Percentiles rank a stretch among this genome's conserved stretches.
Conservation (phyloP, 2,329 filamentous ascomycete genomes). For the Aspergillus japonicus region DNA sequence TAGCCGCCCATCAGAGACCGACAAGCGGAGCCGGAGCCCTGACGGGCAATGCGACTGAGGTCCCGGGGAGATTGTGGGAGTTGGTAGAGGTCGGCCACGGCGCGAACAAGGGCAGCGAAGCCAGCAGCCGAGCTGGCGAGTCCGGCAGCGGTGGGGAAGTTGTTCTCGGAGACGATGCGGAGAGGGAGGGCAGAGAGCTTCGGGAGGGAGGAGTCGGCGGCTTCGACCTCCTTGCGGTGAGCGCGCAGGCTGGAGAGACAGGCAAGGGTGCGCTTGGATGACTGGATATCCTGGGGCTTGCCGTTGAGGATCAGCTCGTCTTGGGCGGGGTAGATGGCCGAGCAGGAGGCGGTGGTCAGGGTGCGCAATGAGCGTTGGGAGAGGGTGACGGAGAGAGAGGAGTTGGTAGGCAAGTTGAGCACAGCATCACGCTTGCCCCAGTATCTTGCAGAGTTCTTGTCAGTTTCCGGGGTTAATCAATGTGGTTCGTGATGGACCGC, state of each 20-base stretch:
- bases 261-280: slow-evolving; percentile 85
- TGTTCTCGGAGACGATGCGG: slow-evolving; percentile 91
- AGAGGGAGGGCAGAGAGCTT: slow-evolving; percentile 75
- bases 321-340: slow-evolving; percentile 62
- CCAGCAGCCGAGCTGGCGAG: slow-evolving; percentile 68
- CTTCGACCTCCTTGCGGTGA: slow-evolving; percentile 74
- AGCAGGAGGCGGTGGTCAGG: slow-evolving; percentile 92
- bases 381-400: slow-evolving; percentile 93
- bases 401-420: slow-evolving; percentile 96
- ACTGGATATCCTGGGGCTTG: slow-evolving; percentile 72
- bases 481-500: slow-evolving; percentile 7
- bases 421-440: slow-evolving; percentile 96
- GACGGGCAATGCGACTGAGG: slow-evolving; percentile 83
- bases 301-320: slow-evolving; percentile 83
- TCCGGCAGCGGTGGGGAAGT: slow-evolving; percentile 96
- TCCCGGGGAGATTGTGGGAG: slow-evolving; percentile 78
- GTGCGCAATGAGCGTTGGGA: slow-evolving; percentile 92
- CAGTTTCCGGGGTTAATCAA: not conserved
- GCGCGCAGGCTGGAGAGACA: slow-evolving; percentile 84
- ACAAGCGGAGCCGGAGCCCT: slow-evolving; percentile 93
- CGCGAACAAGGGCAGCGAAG: slow-evolving; percentile 69
- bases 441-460: slow-evolving; percentile 54
- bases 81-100: slow-evolving; percentile 85
- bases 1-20: slow-evolving; percentile 92
- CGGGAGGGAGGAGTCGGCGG: slow-evolving; percentile 69